These are phyloP conservation scores for Bifiguratus adelaidae DNA, from an alignment of 192 early-diverging fungal genomes.

Conservation along the genomic window DNA sequence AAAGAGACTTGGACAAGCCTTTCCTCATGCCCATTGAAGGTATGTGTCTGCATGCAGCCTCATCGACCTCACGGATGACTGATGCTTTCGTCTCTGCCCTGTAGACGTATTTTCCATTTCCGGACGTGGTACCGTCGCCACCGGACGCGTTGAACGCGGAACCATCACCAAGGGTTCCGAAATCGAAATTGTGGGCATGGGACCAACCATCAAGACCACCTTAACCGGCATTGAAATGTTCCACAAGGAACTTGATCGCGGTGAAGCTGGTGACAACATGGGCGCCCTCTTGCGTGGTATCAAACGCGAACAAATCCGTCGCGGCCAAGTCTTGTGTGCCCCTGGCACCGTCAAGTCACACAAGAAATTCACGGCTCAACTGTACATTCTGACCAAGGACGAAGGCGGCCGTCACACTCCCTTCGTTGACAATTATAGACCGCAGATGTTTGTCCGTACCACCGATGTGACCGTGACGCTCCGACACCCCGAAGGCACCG, in stretches of 20 bases:
- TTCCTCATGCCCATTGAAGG: slow-evolving; percentile 98
- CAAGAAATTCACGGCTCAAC: slow-evolving; percentile 86
- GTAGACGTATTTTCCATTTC: slow-evolving; percentile 95
- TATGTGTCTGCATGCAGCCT: slow-evolving; percentile 5
- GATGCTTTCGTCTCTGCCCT: not conserved
- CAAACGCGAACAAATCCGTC: slow-evolving; percentile 92
- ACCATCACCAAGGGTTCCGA: slow-evolving; percentile 86
- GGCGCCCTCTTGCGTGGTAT: slow-evolving; percentile 93
- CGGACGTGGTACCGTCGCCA: slow-evolving; percentile 94
- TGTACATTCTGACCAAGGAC: slow-evolving; percentile 95
- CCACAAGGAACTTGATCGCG: slow-evolving; percentile 97
- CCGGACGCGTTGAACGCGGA: slow-evolving; percentile 93
- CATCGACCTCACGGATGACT: not conserved
- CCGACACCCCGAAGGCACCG: slow-evolving; percentile 59
- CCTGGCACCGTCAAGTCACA: slow-evolving; percentile 92
- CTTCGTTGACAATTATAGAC: slow-evolving; percentile 95
- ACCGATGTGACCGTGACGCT: slow-evolving; percentile 88
- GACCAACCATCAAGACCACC: slow-evolving; percentile 80
- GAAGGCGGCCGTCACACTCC: slow-evolving; percentile 98
- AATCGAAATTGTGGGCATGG: slow-evolving; percentile 95
- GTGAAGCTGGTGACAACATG: slow-evolving; percentile 98
- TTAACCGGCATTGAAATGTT: slow-evolving; percentile 99
- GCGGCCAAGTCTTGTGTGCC: slow-evolving; percentile 87
- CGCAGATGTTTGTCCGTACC: slow-evolving; percentile 93
- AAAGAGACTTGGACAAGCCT: slow-evolving; percentile 93